Evolutionary conservation across 192 early-diverging fungal genomes (phyloP).

Genomic region (Coemansia sp.): DNA sequence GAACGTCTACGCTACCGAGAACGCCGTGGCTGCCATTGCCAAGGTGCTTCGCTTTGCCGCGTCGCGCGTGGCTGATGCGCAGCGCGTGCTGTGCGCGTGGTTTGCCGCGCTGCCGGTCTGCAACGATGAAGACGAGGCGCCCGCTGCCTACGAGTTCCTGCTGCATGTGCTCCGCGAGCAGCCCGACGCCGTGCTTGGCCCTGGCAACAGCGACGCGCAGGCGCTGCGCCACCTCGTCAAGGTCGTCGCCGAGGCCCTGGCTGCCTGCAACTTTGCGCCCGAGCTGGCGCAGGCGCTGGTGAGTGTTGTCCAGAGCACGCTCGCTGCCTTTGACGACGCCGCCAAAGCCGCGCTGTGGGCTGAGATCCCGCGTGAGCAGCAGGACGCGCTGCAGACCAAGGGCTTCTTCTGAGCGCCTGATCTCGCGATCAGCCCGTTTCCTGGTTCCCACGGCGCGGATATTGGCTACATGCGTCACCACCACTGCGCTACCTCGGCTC

Average conservation of each 20-base stretch:
- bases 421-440: not conserved
- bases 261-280: constrained; percentile 16
- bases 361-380: constrained; percentile 38
- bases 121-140: constrained; percentile 85
- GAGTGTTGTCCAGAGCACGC: constrained; percentile 14
- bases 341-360: constrained; percentile 34
- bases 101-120: constrained; percentile 74
- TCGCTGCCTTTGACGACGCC: constrained; percentile 27
- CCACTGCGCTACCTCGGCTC: no score
- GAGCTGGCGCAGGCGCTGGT: constrained; percentile 35
- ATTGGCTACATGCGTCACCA: not conserved
- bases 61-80: constrained; percentile 56
- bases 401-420: constrained; percentile 13
- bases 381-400: constrained; percentile 45
- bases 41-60: constrained; percentile 76
- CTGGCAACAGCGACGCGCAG: constrained; percentile 5
- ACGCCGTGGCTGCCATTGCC: constrained; percentile 84
- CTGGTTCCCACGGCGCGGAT: not conserved
- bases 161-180: constrained; percentile 59
- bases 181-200: constrained; percentile 30
- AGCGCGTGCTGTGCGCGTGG: constrained; percentile 68
- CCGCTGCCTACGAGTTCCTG: constrained; percentile 70
- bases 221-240: constrained; percentile 39
- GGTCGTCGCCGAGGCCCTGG: constrained; percentile 31
- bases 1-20: constrained; percentile 87